Evolutionary conservation across 495 filamentous ascomycete genomes (phyloP).

Genomic region (Polyplosphaeria fusca): DNA sequence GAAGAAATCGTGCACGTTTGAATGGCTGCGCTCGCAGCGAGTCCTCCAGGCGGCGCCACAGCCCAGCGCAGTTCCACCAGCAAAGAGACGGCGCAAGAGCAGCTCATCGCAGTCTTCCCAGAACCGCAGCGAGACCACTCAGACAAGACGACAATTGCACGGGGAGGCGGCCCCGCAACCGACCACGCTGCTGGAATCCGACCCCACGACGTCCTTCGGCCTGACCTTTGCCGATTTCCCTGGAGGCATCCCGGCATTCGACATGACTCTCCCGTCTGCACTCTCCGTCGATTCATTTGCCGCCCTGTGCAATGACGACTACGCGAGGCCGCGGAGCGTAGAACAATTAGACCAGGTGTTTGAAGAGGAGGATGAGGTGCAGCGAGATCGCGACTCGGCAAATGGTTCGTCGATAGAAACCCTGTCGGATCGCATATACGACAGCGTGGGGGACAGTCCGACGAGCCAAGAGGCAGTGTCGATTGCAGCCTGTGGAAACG

Average conservation of each 20-base stretch:
- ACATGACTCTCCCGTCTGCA: neutral
- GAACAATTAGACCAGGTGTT: neutral
- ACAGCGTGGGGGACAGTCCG: neutral
- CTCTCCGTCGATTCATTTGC: neutral
- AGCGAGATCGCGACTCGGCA: conserved; percentile 6
- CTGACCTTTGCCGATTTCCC: conserved; percentile 20
- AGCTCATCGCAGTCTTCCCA: conserved; percentile 7
- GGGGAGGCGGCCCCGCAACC: conserved; percentile 11
- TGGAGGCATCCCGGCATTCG: conserved; percentile 4
- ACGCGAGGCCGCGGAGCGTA: too few species aligned
- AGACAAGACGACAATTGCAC: neutral
- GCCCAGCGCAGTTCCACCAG: conserved; percentile 7
- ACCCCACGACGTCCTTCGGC: neutral
- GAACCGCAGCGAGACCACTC: neutral
- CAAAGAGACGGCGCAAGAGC: conserved; percentile 24
- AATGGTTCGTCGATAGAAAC: conserved; percentile 6
- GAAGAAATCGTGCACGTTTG: conserved; percentile 38
- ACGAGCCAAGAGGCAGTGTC: neutral
- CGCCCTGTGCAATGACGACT: neutral
- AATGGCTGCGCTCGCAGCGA: conserved; percentile 35
- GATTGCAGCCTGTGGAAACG: neutral
- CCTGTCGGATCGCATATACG: neutral
- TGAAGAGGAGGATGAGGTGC: conserved; percentile 1
- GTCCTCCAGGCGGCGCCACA: conserved; percentile 13
- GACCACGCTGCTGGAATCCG: conserved; percentile 1